Conservation (phyloP, 768 basidiomycete genomes). For the Mycena galopus region DNA sequence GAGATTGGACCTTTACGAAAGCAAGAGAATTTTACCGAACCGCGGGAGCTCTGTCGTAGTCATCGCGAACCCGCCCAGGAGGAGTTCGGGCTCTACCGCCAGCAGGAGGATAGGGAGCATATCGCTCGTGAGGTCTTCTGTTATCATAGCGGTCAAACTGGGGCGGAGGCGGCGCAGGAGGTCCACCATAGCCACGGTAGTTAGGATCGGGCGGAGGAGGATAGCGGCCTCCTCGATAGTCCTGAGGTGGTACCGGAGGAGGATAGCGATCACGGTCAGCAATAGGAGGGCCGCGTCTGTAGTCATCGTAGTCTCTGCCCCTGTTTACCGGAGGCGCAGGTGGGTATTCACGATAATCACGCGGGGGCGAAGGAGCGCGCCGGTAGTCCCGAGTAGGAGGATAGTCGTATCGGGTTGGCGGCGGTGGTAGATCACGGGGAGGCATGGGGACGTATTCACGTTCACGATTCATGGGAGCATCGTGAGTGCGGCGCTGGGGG, state of each 20-base stretch:
- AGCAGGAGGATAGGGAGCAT: conserved; percentile 60
- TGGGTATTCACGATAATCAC: conserved; percentile 78
- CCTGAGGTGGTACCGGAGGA: conserved; percentile 60
- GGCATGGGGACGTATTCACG: conserved; percentile 65
- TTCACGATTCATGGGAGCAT: conserved; percentile 71
- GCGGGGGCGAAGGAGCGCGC: conserved; percentile 70
- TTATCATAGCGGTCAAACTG: conserved; percentile 75
- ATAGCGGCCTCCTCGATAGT: conserved; percentile 72
- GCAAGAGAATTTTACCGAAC: conserved; percentile 58
- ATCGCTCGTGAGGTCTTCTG: conserved; percentile 67
- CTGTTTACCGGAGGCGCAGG: conserved; percentile 58
- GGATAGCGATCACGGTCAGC: conserved; percentile 67
- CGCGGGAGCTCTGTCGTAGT: conserved; percentile 69
- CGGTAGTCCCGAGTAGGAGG: conserved; percentile 70
- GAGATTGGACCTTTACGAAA: background rate
- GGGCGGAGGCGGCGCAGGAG: conserved; percentile 63
- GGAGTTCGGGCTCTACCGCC: conserved; percentile 71
- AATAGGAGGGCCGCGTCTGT: conserved; percentile 61
- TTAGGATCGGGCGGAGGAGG: conserved; percentile 65
- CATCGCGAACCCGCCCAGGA: conserved; percentile 71
- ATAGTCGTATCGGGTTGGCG: conserved; percentile 69
- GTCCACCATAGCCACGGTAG: conserved; percentile 65
- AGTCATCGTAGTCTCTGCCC: conserved; percentile 79
- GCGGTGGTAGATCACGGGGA: conserved; percentile 57
- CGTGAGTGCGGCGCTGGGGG: conserved; percentile 55